Base-by-base conservation (phyloP, 495 filamentous ascomycete genomes). In the Annulohypoxylon maeteangense region DNA sequence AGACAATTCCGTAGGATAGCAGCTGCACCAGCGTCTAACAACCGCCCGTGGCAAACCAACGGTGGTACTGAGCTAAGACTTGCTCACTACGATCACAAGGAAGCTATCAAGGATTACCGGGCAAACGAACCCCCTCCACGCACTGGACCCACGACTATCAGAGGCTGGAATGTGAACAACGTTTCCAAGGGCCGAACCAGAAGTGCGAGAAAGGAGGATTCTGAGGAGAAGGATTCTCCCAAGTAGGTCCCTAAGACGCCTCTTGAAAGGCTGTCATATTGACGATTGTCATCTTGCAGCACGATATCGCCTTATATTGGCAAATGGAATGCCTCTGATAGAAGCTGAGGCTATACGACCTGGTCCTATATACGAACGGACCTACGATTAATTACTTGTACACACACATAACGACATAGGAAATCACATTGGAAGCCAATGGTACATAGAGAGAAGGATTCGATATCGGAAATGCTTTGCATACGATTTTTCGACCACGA, bases 141-240 rank as follows among this genome's bases (percentile, higher is more conserved):
- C 10, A 78, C 76, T 11, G 83, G 83, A 0, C 83, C 83, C 0
- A 83, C 81, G 2, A 78, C 78, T 14, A 84, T 85, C n/a, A 64
- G 83, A 18, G 83, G 82, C 6, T 85, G 83, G 83, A 81, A 80
- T n/a, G 79, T 83, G 7, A 83, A 83, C 65, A 83, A 82, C 50
- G 72, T 80, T 25, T 69, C 76, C 7, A 76, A 76, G 48, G 65
- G 71, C 8, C 76, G 74, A 0, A 73, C 71, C 27, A 68, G 58
- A 18, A 60, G 45, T 10, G 42, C 68, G 14, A 78, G 75, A 59
- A 75, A 75, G 55, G 76, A 75, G 54, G 76, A 78, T 12, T 67
- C 74, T 1, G 74, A 74, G 50, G 71, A 78, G 68, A 78, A 78
- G 55, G 76, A 78, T 5, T 65, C 75, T 40, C 73, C 75, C 2